phyloP scores from a whole-genome alignment of 139 green algal species.

The Trebouxia sp. region DNA sequence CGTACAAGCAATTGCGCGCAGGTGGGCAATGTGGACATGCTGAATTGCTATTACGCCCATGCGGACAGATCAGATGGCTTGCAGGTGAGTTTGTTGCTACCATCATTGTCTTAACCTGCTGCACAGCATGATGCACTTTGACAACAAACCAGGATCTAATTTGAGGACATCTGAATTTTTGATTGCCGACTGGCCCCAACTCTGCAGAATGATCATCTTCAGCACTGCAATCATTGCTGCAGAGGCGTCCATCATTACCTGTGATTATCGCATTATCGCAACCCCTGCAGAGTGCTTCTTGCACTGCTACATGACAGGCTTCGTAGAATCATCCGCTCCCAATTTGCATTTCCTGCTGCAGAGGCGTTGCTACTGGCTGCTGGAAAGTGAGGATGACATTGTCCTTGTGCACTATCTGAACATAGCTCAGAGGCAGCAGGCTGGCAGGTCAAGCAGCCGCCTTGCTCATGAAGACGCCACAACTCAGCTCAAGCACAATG shows the following conservation, averaged over 20 bases:
- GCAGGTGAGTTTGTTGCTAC: slow-evolving; percentile 27
- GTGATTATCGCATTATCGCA: too few species aligned
- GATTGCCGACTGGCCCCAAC: too few species aligned
- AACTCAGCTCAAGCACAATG: not conserved
- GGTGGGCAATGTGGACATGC: slow-evolving; percentile 59
- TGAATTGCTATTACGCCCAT: slow-evolving; percentile 86
- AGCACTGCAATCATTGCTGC: too few species aligned
- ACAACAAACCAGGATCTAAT: too few species aligned
- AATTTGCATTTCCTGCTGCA: slow-evolving; percentile 49
- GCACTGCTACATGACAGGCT: too few species aligned
- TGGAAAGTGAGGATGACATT: slow-evolving; percentile 56
- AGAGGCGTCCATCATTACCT: too few species aligned
- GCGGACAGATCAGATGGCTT: slow-evolving; percentile 37
- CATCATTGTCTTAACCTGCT: too few species aligned
- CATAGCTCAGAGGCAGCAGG: slow-evolving; percentile 8
- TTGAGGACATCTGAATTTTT: too few species aligned
- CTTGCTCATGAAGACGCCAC: not conserved
- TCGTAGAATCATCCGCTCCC: too few species aligned
- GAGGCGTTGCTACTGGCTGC: slow-evolving; percentile 77
- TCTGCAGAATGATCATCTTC: too few species aligned
- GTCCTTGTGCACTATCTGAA: slow-evolving; percentile 72
- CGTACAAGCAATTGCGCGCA: not conserved
- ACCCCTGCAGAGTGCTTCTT: too few species aligned
- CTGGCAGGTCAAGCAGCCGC: not conserved
- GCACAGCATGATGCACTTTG: too few species aligned